phyloP scores from a whole-genome alignment of 495 filamentous ascomycete species.

The Hapsidospora chrysogenum region DNA sequence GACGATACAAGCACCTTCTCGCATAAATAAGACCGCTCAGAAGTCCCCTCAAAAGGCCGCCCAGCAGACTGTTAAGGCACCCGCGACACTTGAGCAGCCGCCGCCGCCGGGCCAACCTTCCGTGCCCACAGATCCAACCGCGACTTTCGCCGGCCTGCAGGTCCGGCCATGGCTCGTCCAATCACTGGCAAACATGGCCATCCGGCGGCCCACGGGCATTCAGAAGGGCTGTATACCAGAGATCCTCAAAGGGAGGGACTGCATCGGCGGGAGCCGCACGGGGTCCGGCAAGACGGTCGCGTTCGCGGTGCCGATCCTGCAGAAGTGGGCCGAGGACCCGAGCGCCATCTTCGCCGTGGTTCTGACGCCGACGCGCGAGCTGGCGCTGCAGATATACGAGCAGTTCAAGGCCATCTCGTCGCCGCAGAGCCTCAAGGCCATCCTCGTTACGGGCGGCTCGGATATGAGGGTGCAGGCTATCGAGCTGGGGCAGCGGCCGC shows the following conservation, averaged over 20 bases:
- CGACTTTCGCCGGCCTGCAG: slow-evolving; percentile 56
- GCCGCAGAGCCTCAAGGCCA: slow-evolving; percentile 65
- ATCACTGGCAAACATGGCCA: slow-evolving; percentile 72
- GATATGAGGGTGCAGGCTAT: slow-evolving; percentile 89
- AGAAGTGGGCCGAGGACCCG: slow-evolving; percentile 86
- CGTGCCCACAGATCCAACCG: slow-evolving; percentile 29
- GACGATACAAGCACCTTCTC: slow-evolving; percentile 27
- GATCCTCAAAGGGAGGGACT: slow-evolving; percentile 78
- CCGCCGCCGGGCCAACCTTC: slow-evolving; percentile 9
- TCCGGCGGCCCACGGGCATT: slow-evolving; percentile 78
- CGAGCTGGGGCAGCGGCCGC: slow-evolving; percentile 60
- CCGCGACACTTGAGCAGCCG: slow-evolving; percentile 6
- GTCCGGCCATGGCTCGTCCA: slow-evolving; percentile 82
- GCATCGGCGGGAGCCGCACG: slow-evolving; percentile 84
- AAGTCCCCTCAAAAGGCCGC: slow-evolving; percentile 2
- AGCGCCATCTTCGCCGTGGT: slow-evolving; percentile 79
- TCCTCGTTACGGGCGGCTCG: slow-evolving; percentile 76
- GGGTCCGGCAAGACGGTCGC: slow-evolving; percentile 99
- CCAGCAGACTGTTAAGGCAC: slow-evolving; percentile 2
- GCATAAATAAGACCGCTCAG: slow-evolving; percentile 22
- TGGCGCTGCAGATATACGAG: slow-evolving; percentile 90
- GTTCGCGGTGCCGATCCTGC: slow-evolving; percentile 84
- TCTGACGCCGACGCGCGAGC: slow-evolving; percentile 80
- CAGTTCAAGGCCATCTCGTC: slow-evolving; percentile 85
- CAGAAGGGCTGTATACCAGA: slow-evolving; percentile 82